Evolutionary conservation across 148 eudicot genomes (phyloP), one percentile per base, ranked within the genome.

Genomic region (Silene uniflora): DNA sequence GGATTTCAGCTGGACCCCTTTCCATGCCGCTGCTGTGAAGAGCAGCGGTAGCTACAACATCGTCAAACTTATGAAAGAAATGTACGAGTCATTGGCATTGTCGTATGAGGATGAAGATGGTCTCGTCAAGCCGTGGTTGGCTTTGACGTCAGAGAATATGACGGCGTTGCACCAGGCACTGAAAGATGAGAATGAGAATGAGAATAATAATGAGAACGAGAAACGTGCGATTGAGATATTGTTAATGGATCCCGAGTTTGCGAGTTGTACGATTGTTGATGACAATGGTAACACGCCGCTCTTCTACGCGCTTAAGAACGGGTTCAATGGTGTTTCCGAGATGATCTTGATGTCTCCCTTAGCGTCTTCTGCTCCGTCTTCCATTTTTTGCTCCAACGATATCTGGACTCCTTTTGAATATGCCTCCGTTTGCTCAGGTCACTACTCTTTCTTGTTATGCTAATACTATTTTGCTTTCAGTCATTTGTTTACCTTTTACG

Each of bases 81-180:
- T 39, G 6, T 62, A 21, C 22, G 24, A 3, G 22, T 58, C 76
- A 4, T 13, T 73, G 5, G 17, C 46, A 2, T 22, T 18, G 11
- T 47, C 52, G 11, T 47, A 47, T 4, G 16, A 56, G 12, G 46
- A 54, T 0, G 14, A 18, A 7, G 13, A 7, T 2, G 14, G 11
- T 5, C 10, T 17, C 10, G 63, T 8, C 10, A 74, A 73, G 42
- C 76, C 76, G 10, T 74, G 76, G 76, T 39, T 74, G 47, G 76
- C 68, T 11, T 7, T 7, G 65, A 56, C 7, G 18, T 0, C 6
- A 1, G 1, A 7, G 0, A 27, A 60, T 13, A 10, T 21, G 22
- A 74, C 76, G 10, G 22, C 79, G 11, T 24, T 76, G 44, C 73
- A 22, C 24, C 4, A 32, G 35, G 29, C 29, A 1, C 1, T 27